phyloP scores from a whole-genome alignment of 1,284 basidiomycete genomes.

The Ganoderma boninense region DNA sequence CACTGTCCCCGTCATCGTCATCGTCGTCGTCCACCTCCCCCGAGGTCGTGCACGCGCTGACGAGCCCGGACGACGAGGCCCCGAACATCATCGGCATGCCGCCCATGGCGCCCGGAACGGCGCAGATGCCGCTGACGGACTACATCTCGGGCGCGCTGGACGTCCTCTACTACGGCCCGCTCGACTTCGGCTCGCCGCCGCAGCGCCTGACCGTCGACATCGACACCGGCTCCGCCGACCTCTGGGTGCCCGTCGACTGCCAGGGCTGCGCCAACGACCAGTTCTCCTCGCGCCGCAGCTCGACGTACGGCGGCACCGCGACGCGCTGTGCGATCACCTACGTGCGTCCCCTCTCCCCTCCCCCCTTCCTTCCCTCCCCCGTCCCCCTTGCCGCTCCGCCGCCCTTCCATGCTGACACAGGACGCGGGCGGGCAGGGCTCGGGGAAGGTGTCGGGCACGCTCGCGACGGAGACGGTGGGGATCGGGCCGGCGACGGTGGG shows the following conservation, averaged over 20 bases:
- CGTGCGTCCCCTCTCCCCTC: constrained; percentile 49
- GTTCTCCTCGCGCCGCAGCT: constrained; percentile 50
- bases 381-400: too few relatives aligned
- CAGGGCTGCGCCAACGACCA: constrained; percentile 46
- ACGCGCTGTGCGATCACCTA: constrained; percentile 60
- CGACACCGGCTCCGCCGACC: constrained; percentile 69
- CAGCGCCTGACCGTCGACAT: constrained; percentile 58
- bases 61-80: constrained; percentile 11
- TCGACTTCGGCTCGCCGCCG: constrained; percentile 55
- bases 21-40: not conserved
- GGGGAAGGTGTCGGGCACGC: constrained; percentile 55
- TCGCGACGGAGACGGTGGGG: constrained; percentile 57
- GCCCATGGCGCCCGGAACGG: constrained; percentile 15
- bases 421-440: constrained; percentile 47
- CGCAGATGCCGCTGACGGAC: constrained; percentile 49
- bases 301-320: constrained; percentile 47
- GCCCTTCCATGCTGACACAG: not conserved
- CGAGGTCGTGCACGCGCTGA: constrained; percentile 12
- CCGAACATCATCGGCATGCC: constrained; percentile 30
- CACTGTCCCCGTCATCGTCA: not conserved
- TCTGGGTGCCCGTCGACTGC: constrained; percentile 60
- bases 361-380: not conserved
- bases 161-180: constrained; percentile 58
- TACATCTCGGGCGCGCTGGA: constrained; percentile 49
- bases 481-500: constrained; percentile 52